Evolutionary conservation across 257 asterid genomes (phyloP).

Genomic region (Plectranthus barbatus): DNA sequence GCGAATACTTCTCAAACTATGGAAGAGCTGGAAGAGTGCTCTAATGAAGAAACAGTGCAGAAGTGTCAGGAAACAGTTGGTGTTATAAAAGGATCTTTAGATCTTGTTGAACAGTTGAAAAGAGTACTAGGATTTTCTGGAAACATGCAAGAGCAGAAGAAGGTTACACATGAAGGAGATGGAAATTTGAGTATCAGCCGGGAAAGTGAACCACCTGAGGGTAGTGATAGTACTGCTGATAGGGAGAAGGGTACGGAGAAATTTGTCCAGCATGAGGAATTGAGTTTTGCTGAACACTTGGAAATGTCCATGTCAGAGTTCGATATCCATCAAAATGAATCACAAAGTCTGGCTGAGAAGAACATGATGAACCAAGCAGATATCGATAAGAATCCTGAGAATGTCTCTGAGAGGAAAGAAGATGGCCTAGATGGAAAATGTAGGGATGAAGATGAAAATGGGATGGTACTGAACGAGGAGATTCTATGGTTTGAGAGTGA

Average conservation of each 20-base stretch:
- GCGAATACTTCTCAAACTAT: constrained; percentile 15
- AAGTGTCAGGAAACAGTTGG: constrained; percentile 9
- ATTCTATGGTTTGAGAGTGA: constrained; percentile 26
- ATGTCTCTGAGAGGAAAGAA: constrained; percentile 22
- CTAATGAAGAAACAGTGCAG: constrained; percentile 22
- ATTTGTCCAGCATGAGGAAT: constrained; percentile 5
- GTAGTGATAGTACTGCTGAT: constrained; percentile 8
- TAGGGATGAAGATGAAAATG: constrained; percentile 29
- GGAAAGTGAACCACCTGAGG: constrained; percentile 19
- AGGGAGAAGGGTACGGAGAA: constrained; percentile 16
- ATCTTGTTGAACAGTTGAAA: constrained; percentile 14
- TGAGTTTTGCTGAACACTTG: constrained; percentile 10
- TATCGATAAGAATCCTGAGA: constrained; percentile 13
- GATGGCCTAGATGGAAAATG: constrained; percentile 16
- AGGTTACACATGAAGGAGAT: constrained; percentile 13
- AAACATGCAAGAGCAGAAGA: constrained; percentile 21
- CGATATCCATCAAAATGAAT: constrained; percentile 14
- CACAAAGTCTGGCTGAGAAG: constrained; percentile 10
- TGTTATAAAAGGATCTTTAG: constrained; percentile 9
- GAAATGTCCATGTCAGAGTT: constrained; percentile 13
- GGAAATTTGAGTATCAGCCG: constrained; percentile 14
- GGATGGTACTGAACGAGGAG: constrained; percentile 17
- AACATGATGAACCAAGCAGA: constrained; percentile 19
- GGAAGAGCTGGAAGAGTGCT: constrained; percentile 18
- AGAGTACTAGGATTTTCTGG: constrained; percentile 15